A percentile compares a stretch with the other conserved stretches of the same genome.
These are phyloP conservation scores for Trichoderma pleuroti DNA, from an alignment of 2,329 filamentous ascomycete genomes.

Conservation along the genomic window DNA sequence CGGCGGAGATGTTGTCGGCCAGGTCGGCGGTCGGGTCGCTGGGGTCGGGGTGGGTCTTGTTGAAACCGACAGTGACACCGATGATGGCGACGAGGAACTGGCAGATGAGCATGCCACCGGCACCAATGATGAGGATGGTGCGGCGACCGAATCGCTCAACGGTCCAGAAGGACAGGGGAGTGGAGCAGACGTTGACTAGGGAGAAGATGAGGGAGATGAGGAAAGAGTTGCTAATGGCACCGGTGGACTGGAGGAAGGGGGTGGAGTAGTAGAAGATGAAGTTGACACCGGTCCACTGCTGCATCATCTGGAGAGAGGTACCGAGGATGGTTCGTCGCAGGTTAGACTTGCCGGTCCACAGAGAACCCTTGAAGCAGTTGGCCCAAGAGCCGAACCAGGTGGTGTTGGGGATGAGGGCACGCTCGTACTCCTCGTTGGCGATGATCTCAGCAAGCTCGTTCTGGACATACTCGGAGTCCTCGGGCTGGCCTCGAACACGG, in stretches of 20 bases:
- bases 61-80: conserved; percentile 59
- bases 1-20: conserved; percentile 54
- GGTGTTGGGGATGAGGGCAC: conserved; percentile 60
- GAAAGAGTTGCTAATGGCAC: conserved; percentile 74
- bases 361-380: conserved; percentile 63
- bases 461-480: conserved; percentile 70
- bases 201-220: conserved; percentile 82
- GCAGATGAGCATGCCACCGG: conserved; percentile 77
- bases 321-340: conserved; percentile 68
- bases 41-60: conserved; percentile 47
- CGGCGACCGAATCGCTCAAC: conserved; percentile 81
- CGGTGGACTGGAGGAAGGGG: conserved; percentile 75
- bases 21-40: conserved; percentile 37
- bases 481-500: conserved; percentile 69
- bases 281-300: conserved; percentile 84
- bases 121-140: conserved; percentile 73
- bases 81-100: conserved; percentile 83
- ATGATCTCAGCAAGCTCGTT: conserved; percentile 79
- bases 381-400: conserved; percentile 67
- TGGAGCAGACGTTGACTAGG: conserved; percentile 82
- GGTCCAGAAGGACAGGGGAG: conserved; percentile 81
- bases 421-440: conserved; percentile 85
- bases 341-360: conserved; percentile 62
- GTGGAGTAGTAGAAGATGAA: conserved; percentile 89
- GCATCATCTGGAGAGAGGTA: conserved; percentile 75